Percentiles rank a stretch among this genome's conserved stretches.
Evolutionary conservation across 2,329 filamentous ascomycete genomes (phyloP).

Genomic region (Blastomyces parvus): DNA sequence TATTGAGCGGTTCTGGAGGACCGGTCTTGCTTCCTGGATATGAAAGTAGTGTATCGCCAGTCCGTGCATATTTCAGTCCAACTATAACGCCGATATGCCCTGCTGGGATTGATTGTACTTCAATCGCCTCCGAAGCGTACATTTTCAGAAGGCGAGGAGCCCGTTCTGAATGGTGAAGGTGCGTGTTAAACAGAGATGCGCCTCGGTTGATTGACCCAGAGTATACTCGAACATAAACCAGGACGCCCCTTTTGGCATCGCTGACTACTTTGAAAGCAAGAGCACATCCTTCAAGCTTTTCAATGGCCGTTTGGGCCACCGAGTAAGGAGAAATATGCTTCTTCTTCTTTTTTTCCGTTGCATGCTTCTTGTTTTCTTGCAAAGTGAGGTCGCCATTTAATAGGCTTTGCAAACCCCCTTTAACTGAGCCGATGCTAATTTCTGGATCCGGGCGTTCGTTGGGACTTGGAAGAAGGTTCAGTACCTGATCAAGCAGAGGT

Average conservation of each 20-base stretch:
- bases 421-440: conserved; percentile 55
- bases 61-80: conserved; percentile 82
- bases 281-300: conserved; percentile 59
- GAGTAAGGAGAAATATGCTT: conserved; percentile 35
- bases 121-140: conserved; percentile 77
- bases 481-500: conserved; percentile 76
- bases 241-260: conserved; percentile 71
- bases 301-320: conserved; percentile 37
- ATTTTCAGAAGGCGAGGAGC: conserved; percentile 77
- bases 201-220: conserved; percentile 69
- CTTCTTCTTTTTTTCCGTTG: conserved; percentile 35
- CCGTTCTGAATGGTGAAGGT: conserved; percentile 66
- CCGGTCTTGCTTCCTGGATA: conserved; percentile 56
- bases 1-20: conserved; percentile 59
- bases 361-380: conserved; percentile 25
- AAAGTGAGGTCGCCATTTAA: conserved; percentile 39
- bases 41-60: conserved; percentile 81
- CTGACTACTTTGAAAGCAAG: conserved; percentile 89
- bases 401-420: conserved; percentile 45
- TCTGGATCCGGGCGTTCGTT: conserved; percentile 69
- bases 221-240: conserved; percentile 90
- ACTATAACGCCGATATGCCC: conserved; percentile 93
- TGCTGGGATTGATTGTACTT: conserved; percentile 67
- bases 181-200: conserved; percentile 75
- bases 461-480: conserved; percentile 78